Percentiles rank a stretch among this genome's conserved stretches.
Evolutionary conservation across 2,329 filamentous ascomycete genomes (phyloP).

Genomic region (Aspergillus jensenii): DNA sequence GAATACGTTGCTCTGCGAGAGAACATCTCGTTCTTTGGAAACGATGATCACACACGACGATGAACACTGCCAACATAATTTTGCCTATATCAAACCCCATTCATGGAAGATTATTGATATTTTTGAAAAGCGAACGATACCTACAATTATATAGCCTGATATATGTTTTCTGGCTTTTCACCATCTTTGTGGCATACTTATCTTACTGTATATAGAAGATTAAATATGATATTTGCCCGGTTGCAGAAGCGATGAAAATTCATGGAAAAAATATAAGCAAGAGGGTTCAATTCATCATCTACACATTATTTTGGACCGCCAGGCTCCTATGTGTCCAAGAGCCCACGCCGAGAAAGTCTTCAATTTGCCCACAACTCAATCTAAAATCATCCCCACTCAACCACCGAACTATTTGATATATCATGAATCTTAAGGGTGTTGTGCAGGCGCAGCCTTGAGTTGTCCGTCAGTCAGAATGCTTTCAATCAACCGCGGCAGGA

Average conservation of each 20-base stretch:
- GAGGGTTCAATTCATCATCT: slow-evolving; percentile 48
- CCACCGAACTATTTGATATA: not conserved
- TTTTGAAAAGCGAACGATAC: slow-evolving; percentile 10
- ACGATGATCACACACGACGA: slow-evolving; percentile 18
- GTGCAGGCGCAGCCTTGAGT: slow-evolving; percentile 54
- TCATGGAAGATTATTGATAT: not conserved
- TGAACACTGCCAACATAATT: not conserved
- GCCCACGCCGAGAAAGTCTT: not conserved
- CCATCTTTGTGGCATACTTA: not conserved
- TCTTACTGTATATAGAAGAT: slow-evolving; percentile 7
- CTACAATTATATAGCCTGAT: not conserved
- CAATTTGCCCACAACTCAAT: not conserved
- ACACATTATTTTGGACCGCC: slow-evolving; percentile 43
- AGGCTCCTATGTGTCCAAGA: not conserved
- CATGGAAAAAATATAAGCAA: not conserved
- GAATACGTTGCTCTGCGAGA: slow-evolving; percentile 90
- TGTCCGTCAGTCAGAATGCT: not conserved
- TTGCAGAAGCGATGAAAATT: not conserved
- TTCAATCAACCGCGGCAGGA: not conserved
- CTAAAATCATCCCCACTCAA: not conserved
- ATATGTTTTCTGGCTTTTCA: not conserved
- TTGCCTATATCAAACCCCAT: not conserved
- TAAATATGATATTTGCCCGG: not conserved
- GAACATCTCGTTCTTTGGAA: slow-evolving; percentile 73
- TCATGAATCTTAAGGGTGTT: slow-evolving; percentile 43